phyloP scores from a whole-genome alignment of 2,329 filamentous ascomycete species.

The Hymenoscyphus repandus region DNA sequence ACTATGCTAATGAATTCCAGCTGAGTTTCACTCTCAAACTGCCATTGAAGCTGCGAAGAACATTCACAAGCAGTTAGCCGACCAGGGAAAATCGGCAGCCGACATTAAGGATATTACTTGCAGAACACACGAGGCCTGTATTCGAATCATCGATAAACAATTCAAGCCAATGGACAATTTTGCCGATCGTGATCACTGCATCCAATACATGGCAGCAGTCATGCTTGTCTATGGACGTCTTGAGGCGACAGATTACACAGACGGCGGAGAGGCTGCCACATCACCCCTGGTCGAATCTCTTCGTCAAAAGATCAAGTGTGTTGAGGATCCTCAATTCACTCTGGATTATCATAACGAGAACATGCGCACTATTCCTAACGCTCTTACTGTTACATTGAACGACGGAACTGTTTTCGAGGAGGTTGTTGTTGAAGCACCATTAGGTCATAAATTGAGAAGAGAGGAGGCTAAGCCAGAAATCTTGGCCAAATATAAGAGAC shows the following conservation, averaged over 20 bases:
- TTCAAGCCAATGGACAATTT: slow-evolving; percentile 99
- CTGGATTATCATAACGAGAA: slow-evolving; percentile 90
- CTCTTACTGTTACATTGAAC: slow-evolving; percentile 88
- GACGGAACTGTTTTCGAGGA: slow-evolving; percentile 90
- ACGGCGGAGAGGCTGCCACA: slow-evolving; percentile 86
- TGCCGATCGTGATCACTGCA: slow-evolving; percentile 97
- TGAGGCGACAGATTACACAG: slow-evolving; percentile 87
- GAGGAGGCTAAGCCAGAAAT: slow-evolving; percentile 99
- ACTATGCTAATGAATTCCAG: slow-evolving; percentile 37
- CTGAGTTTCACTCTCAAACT: slow-evolving; percentile 98
- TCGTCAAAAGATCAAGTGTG: slow-evolving; percentile 88
- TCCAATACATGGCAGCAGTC: slow-evolving; percentile 97
- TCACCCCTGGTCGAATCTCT: slow-evolving; percentile 86
- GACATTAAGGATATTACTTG: slow-evolving; percentile 93
- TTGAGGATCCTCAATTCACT: slow-evolving; percentile 94
- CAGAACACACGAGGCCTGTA: slow-evolving; percentile 95
- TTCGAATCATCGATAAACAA: slow-evolving; percentile 99
- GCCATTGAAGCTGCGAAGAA: slow-evolving; percentile 92
- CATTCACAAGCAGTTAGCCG: slow-evolving; percentile 76
- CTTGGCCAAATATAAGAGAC: slow-evolving; percentile 89
- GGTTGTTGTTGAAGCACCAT: slow-evolving; percentile 85
- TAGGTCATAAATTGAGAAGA: slow-evolving; percentile 84
- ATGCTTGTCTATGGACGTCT: slow-evolving; percentile 96
- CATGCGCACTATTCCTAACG: slow-evolving; percentile 96
- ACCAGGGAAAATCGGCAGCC: slow-evolving; percentile 81